Evolutionary conservation across 139 green algal genomes (phyloP), one percentile per base, ranked within the genome.

Genomic region (Haematococcus lacustris): DNA sequence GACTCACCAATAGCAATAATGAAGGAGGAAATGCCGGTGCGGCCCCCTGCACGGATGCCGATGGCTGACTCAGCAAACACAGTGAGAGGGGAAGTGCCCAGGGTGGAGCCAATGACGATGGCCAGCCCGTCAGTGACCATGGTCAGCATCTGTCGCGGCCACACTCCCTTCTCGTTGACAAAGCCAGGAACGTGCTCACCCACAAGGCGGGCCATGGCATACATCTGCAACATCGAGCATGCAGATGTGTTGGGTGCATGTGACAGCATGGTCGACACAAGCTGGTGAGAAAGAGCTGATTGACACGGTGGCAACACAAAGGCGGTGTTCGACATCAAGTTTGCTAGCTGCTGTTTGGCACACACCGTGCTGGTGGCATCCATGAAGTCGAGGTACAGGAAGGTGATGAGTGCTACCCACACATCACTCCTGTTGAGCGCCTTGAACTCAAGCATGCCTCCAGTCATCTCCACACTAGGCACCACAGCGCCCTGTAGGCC

Each of bases 311-410:
- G n/a, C n/a, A n/a, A n/a, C n/a, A n/a, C n/a, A n/a, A n/a, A n/a
- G n/a, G n/a, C n/a, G n/a, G n/a, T n/a, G n/a, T n/a, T n/a, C n/a
- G n/a, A n/a, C n/a, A n/a, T n/a, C n/a, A 96, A 91, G 50, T 79
- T 84, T 63, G 86, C 87, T 33, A 95, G 80, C n/a, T n/a, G n/a
- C n/a, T n/a, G n/a, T n/a, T n/a, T n/a, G n/a, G n/a, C n/a, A n/a
- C n/a, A n/a, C n/a, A n/a, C n/a, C 51, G 51, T 73, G 3, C 86
- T 92, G 1, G 88, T 91, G 71, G 70, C 64, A 75, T 93, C 90
- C 47, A 94, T 75, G 75, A 95, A 87, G 78, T 95, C 89, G 17
- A 92, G 81, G 88, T 93, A 93, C 32, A 78, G 73, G 66, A 78
- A 78, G 51, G 73, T 78, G 66, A 78, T 78, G 50, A 78, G 66